These are phyloP conservation scores for Coemansia sp. DNA, from an alignment of 192 early-diverging fungal genomes.

Conservation along the genomic window DNA sequence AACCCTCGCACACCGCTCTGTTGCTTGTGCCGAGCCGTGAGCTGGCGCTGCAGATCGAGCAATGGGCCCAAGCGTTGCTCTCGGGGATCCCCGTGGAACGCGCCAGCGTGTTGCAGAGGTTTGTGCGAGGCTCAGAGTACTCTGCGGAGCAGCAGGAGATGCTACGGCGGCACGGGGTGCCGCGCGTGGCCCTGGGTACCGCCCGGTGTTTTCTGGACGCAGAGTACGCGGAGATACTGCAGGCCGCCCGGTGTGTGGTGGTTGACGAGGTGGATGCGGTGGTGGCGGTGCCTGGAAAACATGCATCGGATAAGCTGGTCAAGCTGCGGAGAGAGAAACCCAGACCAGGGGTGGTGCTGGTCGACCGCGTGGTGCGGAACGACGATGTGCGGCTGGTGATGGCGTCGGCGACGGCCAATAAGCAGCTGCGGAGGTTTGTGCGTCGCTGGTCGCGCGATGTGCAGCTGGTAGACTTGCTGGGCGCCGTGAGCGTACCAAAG, in stretches of 20 bases:
- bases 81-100: slow-evolving; percentile 10
- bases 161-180: slow-evolving; percentile 31
- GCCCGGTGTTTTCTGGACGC: slow-evolving; percentile 15
- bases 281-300: slow-evolving; percentile 24
- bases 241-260: slow-evolving; percentile 15
- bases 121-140: slow-evolving; percentile 28
- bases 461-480: not conserved
- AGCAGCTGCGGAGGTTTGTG: slow-evolving; percentile 6
- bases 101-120: slow-evolving; percentile 17
- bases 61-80: slow-evolving; percentile 17
- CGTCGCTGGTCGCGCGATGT: not conserved
- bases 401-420: slow-evolving; percentile 32
- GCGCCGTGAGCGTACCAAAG: not conserved
- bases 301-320: slow-evolving; percentile 15
- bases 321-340: slow-evolving; percentile 28
- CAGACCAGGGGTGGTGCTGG: slow-evolving; percentile 26
- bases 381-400: slow-evolving; percentile 14
- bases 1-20: not conserved
- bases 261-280: slow-evolving; percentile 48
- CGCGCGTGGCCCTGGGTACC: slow-evolving; percentile 28
- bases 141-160: slow-evolving; percentile 8
- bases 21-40: slow-evolving; percentile 42
- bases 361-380: slow-evolving; percentile 23
- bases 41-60: slow-evolving; percentile 40
- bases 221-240: not conserved